These are phyloP conservation scores for Epichloe aotearoae DNA, from an alignment of 2,329 filamentous ascomycete genomes.

Conservation along the genomic window DNA sequence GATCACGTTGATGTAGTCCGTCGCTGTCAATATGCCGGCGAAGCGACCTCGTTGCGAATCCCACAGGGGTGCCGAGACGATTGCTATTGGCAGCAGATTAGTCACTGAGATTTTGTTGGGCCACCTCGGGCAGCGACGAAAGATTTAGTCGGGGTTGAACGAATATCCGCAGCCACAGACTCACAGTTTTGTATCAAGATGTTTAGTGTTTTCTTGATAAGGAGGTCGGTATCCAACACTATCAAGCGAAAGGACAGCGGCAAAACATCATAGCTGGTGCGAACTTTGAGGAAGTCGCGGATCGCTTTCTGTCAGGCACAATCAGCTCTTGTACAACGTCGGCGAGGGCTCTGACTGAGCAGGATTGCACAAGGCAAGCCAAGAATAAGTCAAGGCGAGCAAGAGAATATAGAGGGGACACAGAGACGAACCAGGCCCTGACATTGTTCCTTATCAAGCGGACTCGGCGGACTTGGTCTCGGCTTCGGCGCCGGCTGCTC, in stretches of 20 bases:
- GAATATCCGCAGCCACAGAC: conserved; percentile 7
- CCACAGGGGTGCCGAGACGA: conserved; percentile 95
- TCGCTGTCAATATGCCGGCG: conserved; percentile 85
- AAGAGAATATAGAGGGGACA: not conserved
- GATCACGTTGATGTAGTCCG: conserved; percentile 96
- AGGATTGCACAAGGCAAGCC: not conserved
- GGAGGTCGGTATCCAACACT: conserved; percentile 83
- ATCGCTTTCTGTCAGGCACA: conserved; percentile 56
- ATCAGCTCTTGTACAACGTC: conserved; percentile 5
- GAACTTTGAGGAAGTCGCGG: conserved; percentile 88
- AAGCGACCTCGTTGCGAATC: conserved; percentile 88
- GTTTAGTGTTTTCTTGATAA: conserved; percentile 93
- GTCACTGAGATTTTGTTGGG: not conserved
- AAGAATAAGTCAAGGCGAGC: not conserved
- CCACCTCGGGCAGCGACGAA: not conserved
- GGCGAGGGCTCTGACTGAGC: not conserved
- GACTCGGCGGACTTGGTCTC: conserved; percentile 29
- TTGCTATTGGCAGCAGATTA: conserved; percentile 43
- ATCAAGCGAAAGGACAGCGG: conserved; percentile 93
- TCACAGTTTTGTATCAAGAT: conserved; percentile 92
- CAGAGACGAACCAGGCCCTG: conserved; percentile 50
- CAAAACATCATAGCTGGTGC: conserved; percentile 95
- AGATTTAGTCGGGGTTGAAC: not conserved
- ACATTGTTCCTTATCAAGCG: conserved; percentile 62
- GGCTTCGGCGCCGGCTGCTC: conserved; percentile 8